A percentile compares a stretch with the other conserved stretches of the same genome.
These are phyloP conservation scores for Protea cynaroides DNA, from an alignment of 164 flowering plant species.

Conservation along the genomic window DNA sequence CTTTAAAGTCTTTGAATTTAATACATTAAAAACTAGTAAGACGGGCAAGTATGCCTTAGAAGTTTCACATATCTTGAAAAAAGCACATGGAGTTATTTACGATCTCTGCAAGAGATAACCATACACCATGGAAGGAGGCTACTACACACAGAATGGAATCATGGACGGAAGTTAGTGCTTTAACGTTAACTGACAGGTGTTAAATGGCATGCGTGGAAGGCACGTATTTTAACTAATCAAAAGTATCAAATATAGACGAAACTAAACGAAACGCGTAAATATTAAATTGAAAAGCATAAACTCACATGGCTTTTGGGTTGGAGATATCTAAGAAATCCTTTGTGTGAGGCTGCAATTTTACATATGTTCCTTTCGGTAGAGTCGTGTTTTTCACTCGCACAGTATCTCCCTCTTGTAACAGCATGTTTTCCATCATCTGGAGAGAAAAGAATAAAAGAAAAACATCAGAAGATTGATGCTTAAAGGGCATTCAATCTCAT, in stretches of 20 bases:
- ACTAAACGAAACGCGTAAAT: too few species aligned
- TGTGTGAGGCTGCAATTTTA: slow-evolving; percentile 94
- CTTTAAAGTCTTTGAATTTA: too few species aligned
- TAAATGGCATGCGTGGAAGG: too few species aligned
- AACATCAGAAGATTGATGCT: background rate
- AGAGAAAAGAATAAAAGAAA: background rate
- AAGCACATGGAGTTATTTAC: too few species aligned
- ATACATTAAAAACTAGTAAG: too few species aligned
- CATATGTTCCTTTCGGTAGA: slow-evolving; percentile 90
- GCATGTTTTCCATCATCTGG: slow-evolving; percentile 98
- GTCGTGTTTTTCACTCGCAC: slow-evolving; percentile 84
- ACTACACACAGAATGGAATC: too few species aligned
- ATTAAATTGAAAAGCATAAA: slow-evolving; percentile 5
- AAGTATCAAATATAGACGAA: too few species aligned
- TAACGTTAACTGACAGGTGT: background rate
- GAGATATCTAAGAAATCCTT: slow-evolving; percentile 93
- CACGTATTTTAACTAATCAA: too few species aligned
- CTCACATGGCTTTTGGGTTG: slow-evolving; percentile 98
- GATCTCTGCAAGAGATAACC: too few species aligned
- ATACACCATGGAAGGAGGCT: too few species aligned
- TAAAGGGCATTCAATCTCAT: background rate
- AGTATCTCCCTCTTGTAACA: slow-evolving; percentile 81
- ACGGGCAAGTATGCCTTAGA: too few species aligned
- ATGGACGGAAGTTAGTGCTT: background rate
- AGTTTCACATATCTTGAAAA: too few species aligned